These are phyloP conservation scores for Candida suzukii DNA, from an alignment of 805 yeast genomes.

Conservation along the genomic window DNA sequence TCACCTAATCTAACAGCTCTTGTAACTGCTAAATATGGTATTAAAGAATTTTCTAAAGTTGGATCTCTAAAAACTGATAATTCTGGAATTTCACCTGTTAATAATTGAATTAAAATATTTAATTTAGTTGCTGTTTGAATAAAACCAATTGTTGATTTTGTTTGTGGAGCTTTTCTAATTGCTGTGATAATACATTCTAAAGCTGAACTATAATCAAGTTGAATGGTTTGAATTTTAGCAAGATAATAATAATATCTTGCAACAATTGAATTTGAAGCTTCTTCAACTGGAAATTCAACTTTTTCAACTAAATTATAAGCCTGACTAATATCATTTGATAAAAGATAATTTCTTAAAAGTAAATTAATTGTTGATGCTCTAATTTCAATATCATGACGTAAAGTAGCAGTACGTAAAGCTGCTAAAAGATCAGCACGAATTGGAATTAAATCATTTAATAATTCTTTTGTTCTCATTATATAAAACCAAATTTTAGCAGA, in stretches of 20 bases:
- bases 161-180: conserved; percentile 92
- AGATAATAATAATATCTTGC: conserved; percentile 89
- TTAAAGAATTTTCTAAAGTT: conserved; percentile 49
- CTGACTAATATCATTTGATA: conserved; percentile 73
- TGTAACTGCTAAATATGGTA: conserved; percentile 81
- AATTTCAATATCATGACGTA: conserved; percentile 90
- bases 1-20: conserved; percentile 93
- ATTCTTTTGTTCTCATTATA: conserved; percentile 70
- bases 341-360: conserved; percentile 71
- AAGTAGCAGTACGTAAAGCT: conserved; percentile 79
- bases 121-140: conserved; percentile 85
- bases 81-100: conserved; percentile 96
- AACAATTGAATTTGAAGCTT: conserved; percentile 74
- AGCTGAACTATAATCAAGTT: conserved; percentile 86
- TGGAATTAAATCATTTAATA: conserved; percentile 41
- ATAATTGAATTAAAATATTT: conserved; percentile 78
- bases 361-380: conserved; percentile 84
- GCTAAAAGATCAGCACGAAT: conserved; percentile 64
- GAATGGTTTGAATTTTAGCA: conserved; percentile 87
- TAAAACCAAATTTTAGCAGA: conserved; percentile 94
- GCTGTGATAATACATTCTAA: conserved; percentile 91
- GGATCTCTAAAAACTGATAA: conserved; percentile 69
- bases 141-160: conserved; percentile 77
- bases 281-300: conserved; percentile 78
- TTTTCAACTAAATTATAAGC: conserved; percentile 88